Base-by-base conservation (phyloP, 768 basidiomycete genomes). In the Kwoniella dendrophila region DNA sequence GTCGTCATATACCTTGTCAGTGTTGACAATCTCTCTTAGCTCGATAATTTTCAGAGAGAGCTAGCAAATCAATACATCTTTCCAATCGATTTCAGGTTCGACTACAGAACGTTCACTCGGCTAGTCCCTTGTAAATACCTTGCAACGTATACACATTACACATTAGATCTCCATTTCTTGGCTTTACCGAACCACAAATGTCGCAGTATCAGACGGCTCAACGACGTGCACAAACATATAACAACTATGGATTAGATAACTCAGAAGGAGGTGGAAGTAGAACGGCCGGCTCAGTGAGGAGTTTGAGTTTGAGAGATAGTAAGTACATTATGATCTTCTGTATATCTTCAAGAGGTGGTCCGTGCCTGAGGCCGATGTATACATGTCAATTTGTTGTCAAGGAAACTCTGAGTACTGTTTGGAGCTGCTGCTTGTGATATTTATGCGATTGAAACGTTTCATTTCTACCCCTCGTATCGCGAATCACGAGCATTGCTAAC, bases 171-270 rank as follows among this genome's bases (percentile, higher is more conserved):
- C n/a, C n/a, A n/a, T n/a, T n/a, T n/a, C n/a, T n/a, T n/a, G n/a
- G n/a, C n/a, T n/a, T n/a, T n/a, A 38, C 36, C 36, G 36, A 24
- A 29, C 33, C 48, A 4, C 29, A 6, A n/a, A 58, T 58, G 36
- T 63, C 60, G n/a, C 54, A 60, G 18, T 51, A 61, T 24, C 57
- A 56, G 50, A 61, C 58, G 18, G 48, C 48, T 38, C 67, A 64
- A 32, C 72, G 69, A 24, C 65, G 69, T 29, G 65, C 70, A 34
- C 73, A 70, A 54, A 72, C 73, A 22, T 72, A 75, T 49, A 68
- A 70, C 33, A 40, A 58, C 24, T 62, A 68, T 52, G 30, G 30
- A 38, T 27, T 49, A 20, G 38, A 65, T 20, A 50, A 63, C 40
- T 55, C 58, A 32, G 63, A 63, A 55, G 63, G 44, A 0, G 18